These are phyloP conservation scores for Microdochium trichocladiopsis DNA, from an alignment of 2,329 filamentous ascomycete genomes.

Conservation along the genomic window DNA sequence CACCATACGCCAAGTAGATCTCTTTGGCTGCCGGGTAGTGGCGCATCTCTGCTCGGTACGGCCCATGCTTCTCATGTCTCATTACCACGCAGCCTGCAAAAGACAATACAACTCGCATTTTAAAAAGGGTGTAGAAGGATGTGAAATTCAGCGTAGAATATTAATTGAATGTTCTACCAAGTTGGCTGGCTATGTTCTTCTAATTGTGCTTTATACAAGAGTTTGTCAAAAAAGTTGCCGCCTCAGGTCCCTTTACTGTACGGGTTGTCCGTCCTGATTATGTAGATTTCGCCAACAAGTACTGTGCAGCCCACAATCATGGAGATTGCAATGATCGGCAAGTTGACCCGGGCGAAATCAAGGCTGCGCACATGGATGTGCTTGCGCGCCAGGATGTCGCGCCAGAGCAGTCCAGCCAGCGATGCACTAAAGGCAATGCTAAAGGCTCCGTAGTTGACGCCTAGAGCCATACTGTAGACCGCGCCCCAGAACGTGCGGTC, in stretches of 20 bases:
- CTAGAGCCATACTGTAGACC: conserved; percentile 67
- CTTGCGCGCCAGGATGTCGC: conserved; percentile 62
- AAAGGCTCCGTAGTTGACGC: conserved; percentile 70
- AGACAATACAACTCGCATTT: too few species aligned
- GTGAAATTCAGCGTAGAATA: too few species aligned
- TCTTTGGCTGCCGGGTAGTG: neutral
- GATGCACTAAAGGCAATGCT: conserved; percentile 67
- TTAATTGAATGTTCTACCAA: too few species aligned
- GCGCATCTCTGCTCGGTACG: neutral
- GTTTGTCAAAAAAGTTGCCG: too few species aligned
- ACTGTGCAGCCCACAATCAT: conserved; percentile 59
- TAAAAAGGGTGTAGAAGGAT: too few species aligned
- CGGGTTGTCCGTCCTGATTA: conserved; percentile 35
- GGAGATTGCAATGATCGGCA: conserved; percentile 62
- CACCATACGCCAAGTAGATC: too few species aligned
- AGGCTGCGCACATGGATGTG: conserved; percentile 56
- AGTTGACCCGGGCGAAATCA: conserved; percentile 62
- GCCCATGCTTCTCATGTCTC: too few species aligned
- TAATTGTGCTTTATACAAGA: too few species aligned
- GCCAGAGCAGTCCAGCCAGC: conserved; percentile 64
- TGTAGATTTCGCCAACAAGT: conserved; percentile 57
- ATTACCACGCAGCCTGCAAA: too few species aligned
- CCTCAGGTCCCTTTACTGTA: conserved; percentile 15
- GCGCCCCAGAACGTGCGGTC: conserved; percentile 67
- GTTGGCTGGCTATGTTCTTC: too few species aligned